Conservation (phyloP, 1,284 basidiomycete species). For the Sanghuangporus weigelae region DNA sequence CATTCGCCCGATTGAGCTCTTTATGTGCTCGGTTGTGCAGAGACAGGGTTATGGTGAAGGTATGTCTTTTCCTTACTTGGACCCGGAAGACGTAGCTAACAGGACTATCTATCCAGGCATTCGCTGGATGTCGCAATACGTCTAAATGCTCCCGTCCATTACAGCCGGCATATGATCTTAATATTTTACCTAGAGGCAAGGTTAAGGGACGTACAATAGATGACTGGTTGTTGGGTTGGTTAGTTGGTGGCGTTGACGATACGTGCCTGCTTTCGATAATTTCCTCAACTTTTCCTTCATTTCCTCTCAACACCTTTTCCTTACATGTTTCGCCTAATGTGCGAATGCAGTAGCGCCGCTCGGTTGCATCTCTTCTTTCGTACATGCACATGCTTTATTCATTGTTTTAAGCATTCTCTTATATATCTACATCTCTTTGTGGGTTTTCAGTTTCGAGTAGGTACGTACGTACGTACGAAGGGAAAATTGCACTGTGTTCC, state of each 20-base stretch:
- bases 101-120: constrained; percentile 52
- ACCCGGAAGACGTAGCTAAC: constrained; percentile 12
- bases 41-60: constrained; percentile 98
- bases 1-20: constrained; percentile 98
- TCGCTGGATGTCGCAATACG: constrained; percentile 98
- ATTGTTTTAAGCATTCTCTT: neutral
- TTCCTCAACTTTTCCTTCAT: constrained; percentile 2
- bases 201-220: neutral
- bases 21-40: constrained; percentile 99
- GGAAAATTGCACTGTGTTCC: neutral
- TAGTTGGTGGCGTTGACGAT: neutral
- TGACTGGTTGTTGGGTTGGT: neutral
- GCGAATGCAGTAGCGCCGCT: constrained; percentile 3
- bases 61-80: constrained; percentile 24
- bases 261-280: neutral
- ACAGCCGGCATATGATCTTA: neutral
- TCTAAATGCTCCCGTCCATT: constrained; percentile 31
- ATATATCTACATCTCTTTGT: neutral
- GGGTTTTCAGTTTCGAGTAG: neutral
- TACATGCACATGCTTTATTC: constrained; percentile 4
- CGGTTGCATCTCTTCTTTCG: neutral
- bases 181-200: constrained; percentile 2
- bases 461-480: neutral
- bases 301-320: neutral
- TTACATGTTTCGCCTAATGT: neutral